A percentile compares a stretch with the other conserved stretches of the same genome.
Conservation (phyloP, 2,329 filamentous ascomycete species). For the Penicillium paneum region DNA sequence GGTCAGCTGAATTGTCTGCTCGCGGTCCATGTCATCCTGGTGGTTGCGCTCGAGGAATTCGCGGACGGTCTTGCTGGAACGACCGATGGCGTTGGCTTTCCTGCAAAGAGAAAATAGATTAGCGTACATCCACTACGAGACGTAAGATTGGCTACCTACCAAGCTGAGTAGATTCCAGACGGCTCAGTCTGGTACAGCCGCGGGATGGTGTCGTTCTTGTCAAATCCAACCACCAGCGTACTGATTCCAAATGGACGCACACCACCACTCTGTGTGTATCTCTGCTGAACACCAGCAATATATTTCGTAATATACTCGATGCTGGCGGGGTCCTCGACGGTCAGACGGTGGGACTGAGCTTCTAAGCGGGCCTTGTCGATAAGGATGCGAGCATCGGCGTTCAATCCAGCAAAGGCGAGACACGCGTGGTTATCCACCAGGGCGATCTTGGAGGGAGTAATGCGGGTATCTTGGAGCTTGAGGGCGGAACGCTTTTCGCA, state of each 20-base stretch:
- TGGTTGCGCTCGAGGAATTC: constrained; percentile 99
- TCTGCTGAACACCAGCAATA: constrained; percentile 94
- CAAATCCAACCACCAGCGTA: constrained; percentile 97
- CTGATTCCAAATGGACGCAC: constrained; percentile 98
- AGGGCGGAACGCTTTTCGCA: constrained; percentile 99
- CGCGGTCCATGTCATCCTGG: constrained; percentile 95
- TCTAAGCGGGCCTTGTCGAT: constrained; percentile 97
- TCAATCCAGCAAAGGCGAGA: constrained; percentile 93
- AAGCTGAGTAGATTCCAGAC: constrained; percentile 98
- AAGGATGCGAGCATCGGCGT: constrained; percentile 95
- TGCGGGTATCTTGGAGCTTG: constrained; percentile 98
- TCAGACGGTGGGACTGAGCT: constrained; percentile 94
- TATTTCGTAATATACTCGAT: constrained; percentile 99
- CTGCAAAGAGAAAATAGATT: constrained; percentile 47
- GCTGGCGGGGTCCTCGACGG: constrained; percentile 93
- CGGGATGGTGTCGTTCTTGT: constrained; percentile 83
- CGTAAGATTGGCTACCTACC: constrained; percentile 61
- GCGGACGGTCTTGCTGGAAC: constrained; percentile 97
- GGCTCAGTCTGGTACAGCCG: constrained; percentile 97
- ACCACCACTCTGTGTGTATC: constrained; percentile 98
- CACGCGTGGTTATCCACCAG: constrained; percentile 94
- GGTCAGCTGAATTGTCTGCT: constrained; percentile 91
- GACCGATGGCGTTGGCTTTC: constrained; percentile 98
- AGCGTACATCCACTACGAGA: constrained; percentile 14
- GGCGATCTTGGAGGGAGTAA: constrained; percentile 98